phyloP scores from a whole-genome alignment of 768 basidiomycete species.

The Scleroderma bovista region DNA sequence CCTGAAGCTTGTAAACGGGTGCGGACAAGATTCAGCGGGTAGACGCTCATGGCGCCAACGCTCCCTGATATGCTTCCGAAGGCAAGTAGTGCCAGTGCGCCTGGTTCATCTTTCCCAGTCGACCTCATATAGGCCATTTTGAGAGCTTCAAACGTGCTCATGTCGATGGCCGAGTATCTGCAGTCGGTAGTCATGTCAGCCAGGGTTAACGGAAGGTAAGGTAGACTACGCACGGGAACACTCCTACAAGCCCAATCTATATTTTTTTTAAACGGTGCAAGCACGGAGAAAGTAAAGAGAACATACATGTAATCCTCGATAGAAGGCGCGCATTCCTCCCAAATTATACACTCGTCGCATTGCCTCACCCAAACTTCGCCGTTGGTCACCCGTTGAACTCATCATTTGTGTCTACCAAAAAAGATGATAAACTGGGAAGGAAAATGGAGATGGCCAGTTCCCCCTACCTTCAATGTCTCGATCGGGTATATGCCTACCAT shows the following conservation, averaged over 20 bases:
- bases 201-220: neutral
- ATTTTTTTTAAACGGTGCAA: constrained; percentile 10
- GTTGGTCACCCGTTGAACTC: constrained; percentile 67
- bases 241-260: constrained; percentile 91
- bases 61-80: constrained; percentile 93
- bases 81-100: constrained; percentile 77
- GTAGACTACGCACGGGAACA: constrained; percentile 74
- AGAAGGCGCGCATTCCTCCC: constrained; percentile 80
- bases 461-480: constrained; percentile 83
- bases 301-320: constrained; percentile 84
- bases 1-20: constrained; percentile 96
- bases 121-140: constrained; percentile 87
- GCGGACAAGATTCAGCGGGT: constrained; percentile 86
- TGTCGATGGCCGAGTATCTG: constrained; percentile 92
- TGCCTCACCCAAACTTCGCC: constrained; percentile 54
- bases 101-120: constrained; percentile 84
- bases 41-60: constrained; percentile 90
- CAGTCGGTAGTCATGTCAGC: constrained; percentile 4
- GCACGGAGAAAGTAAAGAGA: constrained; percentile 3
- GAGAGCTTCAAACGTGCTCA: constrained; percentile 94
- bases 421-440: neutral
- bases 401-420: constrained; percentile 83
- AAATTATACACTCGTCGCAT: constrained; percentile 70
- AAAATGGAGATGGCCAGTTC: neutral
- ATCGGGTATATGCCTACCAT: constrained; percentile 86